Conservation (phyloP, 164 flowering plant species). For the Protea cynaroides region DNA sequence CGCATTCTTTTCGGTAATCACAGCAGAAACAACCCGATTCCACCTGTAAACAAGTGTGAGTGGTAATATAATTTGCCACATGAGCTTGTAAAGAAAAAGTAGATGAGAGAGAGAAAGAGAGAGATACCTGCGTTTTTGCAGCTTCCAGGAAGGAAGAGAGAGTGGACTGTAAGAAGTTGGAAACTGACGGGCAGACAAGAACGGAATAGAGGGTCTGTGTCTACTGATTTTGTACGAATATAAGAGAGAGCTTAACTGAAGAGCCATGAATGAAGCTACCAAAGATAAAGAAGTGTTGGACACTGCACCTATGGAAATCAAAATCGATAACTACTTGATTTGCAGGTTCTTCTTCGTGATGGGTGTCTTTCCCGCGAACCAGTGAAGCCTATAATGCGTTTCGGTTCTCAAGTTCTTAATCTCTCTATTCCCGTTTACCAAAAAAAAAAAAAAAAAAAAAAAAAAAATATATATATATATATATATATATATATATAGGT, state of each 20-base stretch:
- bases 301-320: too few species aligned
- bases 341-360: too few species aligned
- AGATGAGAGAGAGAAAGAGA: conserved; percentile 8
- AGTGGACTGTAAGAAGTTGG: conserved; percentile 7
- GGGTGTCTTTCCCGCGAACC: too few species aligned
- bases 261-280: conserved; percentile 17
- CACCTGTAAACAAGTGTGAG: conserved; percentile 20
- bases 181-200: conserved; percentile 12
- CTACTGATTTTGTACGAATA: conserved; percentile 5
- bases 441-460: too few species aligned
- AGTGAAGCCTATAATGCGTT: too few species aligned
- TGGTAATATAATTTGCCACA: conserved; percentile 1
- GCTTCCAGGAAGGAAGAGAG: conserved; percentile 11
- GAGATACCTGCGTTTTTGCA: conserved; percentile 23
- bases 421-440: too few species aligned
- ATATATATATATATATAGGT: too few species aligned
- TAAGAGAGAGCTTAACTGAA: conserved; percentile 24
- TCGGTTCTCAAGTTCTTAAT: too few species aligned
- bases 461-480: too few species aligned
- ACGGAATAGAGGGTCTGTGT: conserved; percentile 12
- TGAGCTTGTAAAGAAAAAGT: not conserved
- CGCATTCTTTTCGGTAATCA: conserved; percentile 51
- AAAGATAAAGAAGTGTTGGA: not conserved
- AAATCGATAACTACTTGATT: too few species aligned
- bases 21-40: conserved; percentile 33